phyloP scores from a whole-genome alignment of 768 basidiomycete species.

The Paxillus ammoniavirescens region DNA sequence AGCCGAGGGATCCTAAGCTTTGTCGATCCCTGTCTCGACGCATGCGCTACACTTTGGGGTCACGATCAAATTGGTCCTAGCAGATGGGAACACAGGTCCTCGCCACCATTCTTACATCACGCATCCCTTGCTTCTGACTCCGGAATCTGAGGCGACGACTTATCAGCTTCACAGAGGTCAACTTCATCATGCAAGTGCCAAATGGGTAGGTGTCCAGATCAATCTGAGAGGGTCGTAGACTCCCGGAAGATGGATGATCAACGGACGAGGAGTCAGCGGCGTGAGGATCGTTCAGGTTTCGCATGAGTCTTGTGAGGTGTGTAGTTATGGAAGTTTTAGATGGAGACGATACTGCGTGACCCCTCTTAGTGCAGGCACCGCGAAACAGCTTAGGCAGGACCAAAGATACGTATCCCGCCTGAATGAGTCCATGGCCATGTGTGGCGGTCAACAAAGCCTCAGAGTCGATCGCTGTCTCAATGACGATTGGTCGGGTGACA shows the following conservation, averaged over 20 bases:
- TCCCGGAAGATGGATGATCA: too few species aligned
- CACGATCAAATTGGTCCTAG: too few species aligned
- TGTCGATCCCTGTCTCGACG: conserved; percentile 13
- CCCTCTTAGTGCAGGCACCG: too few species aligned
- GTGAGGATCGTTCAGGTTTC: conserved; percentile 6
- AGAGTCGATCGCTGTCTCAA: neutral
- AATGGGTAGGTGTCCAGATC: too few species aligned
- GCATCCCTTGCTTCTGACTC: too few species aligned
- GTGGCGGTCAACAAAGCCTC: neutral
- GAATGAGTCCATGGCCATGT: too few species aligned
- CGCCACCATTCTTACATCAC: conserved; percentile 7
- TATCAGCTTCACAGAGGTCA: conserved; percentile 13
- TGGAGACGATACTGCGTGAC: neutral
- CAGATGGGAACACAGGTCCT: conserved; percentile 7
- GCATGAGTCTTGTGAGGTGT: neutral
- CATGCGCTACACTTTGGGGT: neutral
- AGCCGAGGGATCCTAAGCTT: conserved; percentile 21
- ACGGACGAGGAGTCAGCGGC: too few species aligned
- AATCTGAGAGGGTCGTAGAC: too few species aligned
- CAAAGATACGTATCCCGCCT: neutral
- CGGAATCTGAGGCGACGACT: too few species aligned
- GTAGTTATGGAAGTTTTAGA: conserved; percentile 14
- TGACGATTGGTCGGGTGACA: neutral
- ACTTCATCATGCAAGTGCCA: too few species aligned
- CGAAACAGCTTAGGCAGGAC: neutral